phyloP scores from a whole-genome alignment of 169 alveolate genomes.

The Plasmodium gallinaceum region DNA sequence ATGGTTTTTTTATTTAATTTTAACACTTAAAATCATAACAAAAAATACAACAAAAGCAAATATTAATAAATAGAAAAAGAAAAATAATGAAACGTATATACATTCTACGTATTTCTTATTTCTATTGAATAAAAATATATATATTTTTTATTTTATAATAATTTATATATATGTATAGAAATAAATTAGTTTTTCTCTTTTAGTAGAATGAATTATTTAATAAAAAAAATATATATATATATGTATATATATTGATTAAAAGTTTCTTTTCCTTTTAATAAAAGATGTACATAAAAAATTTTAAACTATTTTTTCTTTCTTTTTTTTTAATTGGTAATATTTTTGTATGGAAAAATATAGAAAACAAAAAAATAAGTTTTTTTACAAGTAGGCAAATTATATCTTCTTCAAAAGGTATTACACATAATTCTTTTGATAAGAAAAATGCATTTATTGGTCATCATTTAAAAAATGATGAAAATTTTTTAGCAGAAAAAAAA shows the following conservation, averaged over 20 bases:
- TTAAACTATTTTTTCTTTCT: neutral
- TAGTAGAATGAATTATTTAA: no score
- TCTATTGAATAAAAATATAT: no score
- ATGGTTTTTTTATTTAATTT: no score
- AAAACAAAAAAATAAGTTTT: neutral
- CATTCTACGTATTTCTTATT: no score
- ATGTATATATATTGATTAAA: neutral
- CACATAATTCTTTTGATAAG: neutral
- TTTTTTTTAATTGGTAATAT: constrained; percentile 13
- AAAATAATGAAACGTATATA: no score
- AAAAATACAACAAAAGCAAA: no score
- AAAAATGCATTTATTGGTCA: neutral
- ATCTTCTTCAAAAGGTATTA: neutral
- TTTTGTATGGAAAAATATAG: neutral
- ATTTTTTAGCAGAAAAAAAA: neutral
- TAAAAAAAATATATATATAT: neutral
- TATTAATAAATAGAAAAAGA: no score
- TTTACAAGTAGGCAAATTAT: neutral
- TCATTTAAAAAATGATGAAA: constrained; percentile 12
- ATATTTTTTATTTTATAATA: no score
- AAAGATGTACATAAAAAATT: constrained; percentile 4
- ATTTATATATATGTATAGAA: no score
- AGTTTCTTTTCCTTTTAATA: no score
- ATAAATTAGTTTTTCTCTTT: no score
- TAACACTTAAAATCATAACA: no score